Conservation (phyloP, 2,329 filamentous ascomycete genomes). For the Talaromyces verruculosus region DNA sequence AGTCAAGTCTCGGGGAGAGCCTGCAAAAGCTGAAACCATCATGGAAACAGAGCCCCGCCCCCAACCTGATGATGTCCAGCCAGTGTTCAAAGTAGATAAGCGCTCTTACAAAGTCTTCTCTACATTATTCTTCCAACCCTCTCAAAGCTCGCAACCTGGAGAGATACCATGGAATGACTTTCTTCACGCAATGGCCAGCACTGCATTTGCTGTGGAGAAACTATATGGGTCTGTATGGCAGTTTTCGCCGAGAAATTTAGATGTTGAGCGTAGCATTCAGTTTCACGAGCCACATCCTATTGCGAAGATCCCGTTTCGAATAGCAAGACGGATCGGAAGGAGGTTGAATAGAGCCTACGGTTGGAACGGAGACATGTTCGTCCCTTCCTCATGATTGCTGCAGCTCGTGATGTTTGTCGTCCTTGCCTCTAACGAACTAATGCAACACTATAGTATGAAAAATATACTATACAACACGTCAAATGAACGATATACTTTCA, state of each 20-base stretch:
- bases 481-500: background rate
- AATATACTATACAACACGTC: background rate
- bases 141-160: constrained; percentile 40
- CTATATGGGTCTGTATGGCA: constrained; percentile 63
- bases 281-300: constrained; percentile 62
- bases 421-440: background rate
- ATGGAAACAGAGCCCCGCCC: background rate
- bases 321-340: constrained; percentile 51
- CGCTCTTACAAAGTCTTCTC: constrained; percentile 34
- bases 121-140: constrained; percentile 43
- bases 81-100: background rate
- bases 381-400: background rate
- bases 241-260: constrained; percentile 49
- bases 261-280: constrained; percentile 54
- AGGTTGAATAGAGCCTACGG: constrained; percentile 54
- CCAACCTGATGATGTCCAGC: background rate
- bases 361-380: constrained; percentile 52
- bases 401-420: background rate
- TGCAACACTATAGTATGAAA: background rate
- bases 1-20: constrained; percentile 2
- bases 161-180: constrained; percentile 57
- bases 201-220: constrained; percentile 56
- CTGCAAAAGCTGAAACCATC: background rate
- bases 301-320: constrained; percentile 52
- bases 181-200: constrained; percentile 51